Conservation (phyloP, 2,329 filamentous ascomycete genomes). For the Pleomassaria siparia region DNA sequence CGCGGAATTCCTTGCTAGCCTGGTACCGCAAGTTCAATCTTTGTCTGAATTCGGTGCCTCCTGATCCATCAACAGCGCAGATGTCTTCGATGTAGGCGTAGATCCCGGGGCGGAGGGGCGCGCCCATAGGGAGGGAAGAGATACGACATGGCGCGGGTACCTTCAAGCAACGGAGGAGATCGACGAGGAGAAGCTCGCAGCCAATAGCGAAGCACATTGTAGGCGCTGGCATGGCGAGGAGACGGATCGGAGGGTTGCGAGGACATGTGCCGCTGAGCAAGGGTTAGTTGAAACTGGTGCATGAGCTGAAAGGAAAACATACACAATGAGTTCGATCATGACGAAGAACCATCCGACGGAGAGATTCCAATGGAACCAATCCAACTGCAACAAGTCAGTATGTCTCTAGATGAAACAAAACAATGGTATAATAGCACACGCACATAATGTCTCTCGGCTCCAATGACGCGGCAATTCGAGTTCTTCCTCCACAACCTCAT, state of each 20-base stretch:
- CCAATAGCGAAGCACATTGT: constrained; percentile 57
- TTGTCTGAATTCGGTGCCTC: constrained; percentile 56
- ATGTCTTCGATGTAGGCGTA: constrained; percentile 59
- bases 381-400: constrained; percentile 44
- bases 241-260: constrained; percentile 52
- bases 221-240: constrained; percentile 56
- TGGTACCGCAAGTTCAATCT: constrained; percentile 55
- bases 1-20: constrained; percentile 55
- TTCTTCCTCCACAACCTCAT: constrained; percentile 53
- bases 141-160: constrained; percentile 54
- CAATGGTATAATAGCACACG: constrained; percentile 11
- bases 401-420: not conserved
- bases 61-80: constrained; percentile 55
- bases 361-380: constrained; percentile 62
- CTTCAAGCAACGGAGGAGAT: constrained; percentile 49
- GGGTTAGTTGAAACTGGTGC: constrained; percentile 21
- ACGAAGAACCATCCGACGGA: constrained; percentile 57
- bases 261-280: constrained; percentile 47
- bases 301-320: constrained; percentile 8
- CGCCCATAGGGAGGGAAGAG: constrained; percentile 54
- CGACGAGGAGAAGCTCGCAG: constrained; percentile 53
- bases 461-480: constrained; percentile 56
- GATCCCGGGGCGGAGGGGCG: constrained; percentile 55
- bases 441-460: constrained; percentile 46
- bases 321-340: constrained; percentile 59